These are phyloP conservation scores for Aspergillus sp. DNA, from an alignment of 2,329 filamentous ascomycete genomes.

Conservation along the genomic window DNA sequence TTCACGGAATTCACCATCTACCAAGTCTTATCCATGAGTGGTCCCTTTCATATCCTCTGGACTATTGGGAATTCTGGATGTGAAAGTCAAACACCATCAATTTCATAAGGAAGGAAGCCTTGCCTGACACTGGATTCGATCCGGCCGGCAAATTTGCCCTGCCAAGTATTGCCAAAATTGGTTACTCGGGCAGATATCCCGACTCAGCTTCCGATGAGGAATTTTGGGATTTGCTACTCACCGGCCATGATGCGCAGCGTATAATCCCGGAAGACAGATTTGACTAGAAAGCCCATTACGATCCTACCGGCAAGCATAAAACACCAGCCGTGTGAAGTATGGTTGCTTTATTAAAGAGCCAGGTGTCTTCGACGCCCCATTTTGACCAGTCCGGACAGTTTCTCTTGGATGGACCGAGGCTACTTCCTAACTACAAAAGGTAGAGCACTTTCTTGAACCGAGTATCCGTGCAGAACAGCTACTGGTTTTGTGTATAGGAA, in stretches of 20 bases:
- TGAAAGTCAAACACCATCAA: constrained; percentile 19
- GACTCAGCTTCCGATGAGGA: constrained; percentile 58
- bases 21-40: no score
- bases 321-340: constrained; percentile 64
- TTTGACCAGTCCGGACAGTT: constrained; percentile 72
- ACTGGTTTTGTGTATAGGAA: constrained; percentile 19
- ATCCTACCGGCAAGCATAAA: constrained; percentile 62
- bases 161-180: constrained; percentile 57
- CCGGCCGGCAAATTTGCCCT: constrained; percentile 24
- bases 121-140: constrained; percentile 10
- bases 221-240: constrained; percentile 63
- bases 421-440: constrained; percentile 19
- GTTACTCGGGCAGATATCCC: constrained; percentile 67
- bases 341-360: constrained; percentile 66
- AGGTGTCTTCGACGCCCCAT: constrained; percentile 63
- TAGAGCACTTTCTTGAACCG: no score
- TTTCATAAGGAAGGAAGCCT: constrained; percentile 15
- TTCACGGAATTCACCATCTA: no score
- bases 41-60: no score
- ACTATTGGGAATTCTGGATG: constrained; percentile 13
- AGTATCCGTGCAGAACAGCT: no score
- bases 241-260: constrained; percentile 62
- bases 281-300: constrained; percentile 58
- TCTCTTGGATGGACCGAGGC: constrained; percentile 59
- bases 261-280: constrained; percentile 62